phyloP scores from a whole-genome alignment of 768 basidiomycete species.

The Russula dissimulans region DNA sequence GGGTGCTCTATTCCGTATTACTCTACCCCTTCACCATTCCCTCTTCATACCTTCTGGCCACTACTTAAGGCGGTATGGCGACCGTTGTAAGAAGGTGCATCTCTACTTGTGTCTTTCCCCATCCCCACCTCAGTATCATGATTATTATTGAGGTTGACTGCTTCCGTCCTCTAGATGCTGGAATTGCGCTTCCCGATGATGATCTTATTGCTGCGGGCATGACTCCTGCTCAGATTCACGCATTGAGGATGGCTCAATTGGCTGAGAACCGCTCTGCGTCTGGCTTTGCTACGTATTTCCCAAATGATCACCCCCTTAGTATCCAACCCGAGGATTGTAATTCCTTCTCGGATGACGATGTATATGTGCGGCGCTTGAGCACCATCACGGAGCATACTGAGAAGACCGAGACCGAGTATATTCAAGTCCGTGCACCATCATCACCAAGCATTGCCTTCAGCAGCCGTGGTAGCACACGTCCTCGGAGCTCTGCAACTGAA shows the following conservation, averaged over 20 bases:
- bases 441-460: slow-evolving; percentile 2
- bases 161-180: slow-evolving; percentile 20
- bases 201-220: slow-evolving; percentile 14
- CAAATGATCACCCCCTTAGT: slow-evolving; percentile 42
- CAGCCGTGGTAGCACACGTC: neutral
- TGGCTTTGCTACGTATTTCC: slow-evolving; percentile 32
- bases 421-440: slow-evolving; percentile 4
- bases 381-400: slow-evolving; percentile 20
- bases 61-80: slow-evolving; percentile 16
- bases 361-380: slow-evolving; percentile 15
- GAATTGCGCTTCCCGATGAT: slow-evolving; percentile 21
- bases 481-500: slow-evolving; percentile 30
- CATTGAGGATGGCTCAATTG: slow-evolving; percentile 8
- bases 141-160: slow-evolving; percentile 21
- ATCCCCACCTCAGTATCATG: slow-evolving; percentile 4
- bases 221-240: slow-evolving; percentile 13
- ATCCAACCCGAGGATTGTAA: slow-evolving; percentile 38
- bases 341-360: slow-evolving; percentile 4
- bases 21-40: slow-evolving; percentile 26
- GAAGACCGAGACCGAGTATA: slow-evolving; percentile 8
- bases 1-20: slow-evolving; percentile 19
- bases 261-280: slow-evolving; percentile 15
- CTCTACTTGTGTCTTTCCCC: slow-evolving; percentile 14
- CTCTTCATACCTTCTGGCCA: slow-evolving; percentile 21
- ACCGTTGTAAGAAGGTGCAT: slow-evolving; percentile 21